Evolutionary conservation across 768 basidiomycete genomes (phyloP).

Genomic region (Suillus bovinus): DNA sequence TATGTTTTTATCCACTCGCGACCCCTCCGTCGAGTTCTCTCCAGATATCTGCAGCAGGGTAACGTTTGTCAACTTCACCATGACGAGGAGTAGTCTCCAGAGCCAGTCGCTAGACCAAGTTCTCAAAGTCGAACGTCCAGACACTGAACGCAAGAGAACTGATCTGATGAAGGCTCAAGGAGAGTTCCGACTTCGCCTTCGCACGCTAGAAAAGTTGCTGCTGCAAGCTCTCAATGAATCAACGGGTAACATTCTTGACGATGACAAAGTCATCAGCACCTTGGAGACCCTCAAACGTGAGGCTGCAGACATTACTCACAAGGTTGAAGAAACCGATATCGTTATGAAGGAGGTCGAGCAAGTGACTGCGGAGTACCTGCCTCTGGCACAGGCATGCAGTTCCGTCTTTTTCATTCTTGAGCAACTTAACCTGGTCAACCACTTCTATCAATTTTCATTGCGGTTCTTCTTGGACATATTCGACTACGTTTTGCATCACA

Average conservation of each 20-base stretch:
- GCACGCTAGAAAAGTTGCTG: slow-evolving; percentile 89
- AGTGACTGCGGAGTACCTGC: slow-evolving; percentile 92
- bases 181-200: slow-evolving; percentile 90
- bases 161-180: slow-evolving; percentile 99
- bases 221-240: slow-evolving; percentile 97
- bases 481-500: slow-evolving; percentile 89
- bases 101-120: slow-evolving; percentile 98
- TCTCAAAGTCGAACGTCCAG: slow-evolving; percentile 94
- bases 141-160: slow-evolving; percentile 92
- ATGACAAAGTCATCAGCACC: slow-evolving; percentile 97
- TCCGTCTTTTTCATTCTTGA: slow-evolving; percentile 97
- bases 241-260: slow-evolving; percentile 94
- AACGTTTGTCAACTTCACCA: slow-evolving; percentile 95
- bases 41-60: slow-evolving; percentile 98
- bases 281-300: slow-evolving; percentile 94
- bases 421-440: slow-evolving; percentile 89
- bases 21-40: slow-evolving; percentile 96
- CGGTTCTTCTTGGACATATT: slow-evolving; percentile 99
- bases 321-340: slow-evolving; percentile 94
- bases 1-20: slow-evolving; percentile 97
- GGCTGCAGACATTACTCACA: slow-evolving; percentile 92
- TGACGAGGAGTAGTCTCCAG: slow-evolving; percentile 98
- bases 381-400: slow-evolving; percentile 94
- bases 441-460: slow-evolving; percentile 99
- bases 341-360: slow-evolving; percentile 97